Conservation (phyloP, 2,329 filamentous ascomycete species). For the Diaporthe humulicola region DNA sequence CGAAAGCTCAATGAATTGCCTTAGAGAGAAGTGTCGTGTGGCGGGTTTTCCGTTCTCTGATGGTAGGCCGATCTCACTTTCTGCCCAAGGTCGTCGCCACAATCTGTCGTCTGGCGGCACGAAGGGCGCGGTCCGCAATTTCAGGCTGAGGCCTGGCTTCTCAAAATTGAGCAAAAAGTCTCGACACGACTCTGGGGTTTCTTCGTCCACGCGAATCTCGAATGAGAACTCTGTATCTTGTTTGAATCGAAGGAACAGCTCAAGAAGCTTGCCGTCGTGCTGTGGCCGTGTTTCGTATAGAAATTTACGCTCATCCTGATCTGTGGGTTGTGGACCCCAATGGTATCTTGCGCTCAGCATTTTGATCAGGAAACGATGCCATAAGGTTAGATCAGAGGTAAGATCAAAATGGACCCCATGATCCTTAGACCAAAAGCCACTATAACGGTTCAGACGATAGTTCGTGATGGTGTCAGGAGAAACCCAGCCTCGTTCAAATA, state of each 20-base stretch:
- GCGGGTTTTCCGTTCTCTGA: neutral
- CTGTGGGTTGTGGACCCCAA: neutral
- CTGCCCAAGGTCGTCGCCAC: neutral
- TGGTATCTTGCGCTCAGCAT: neutral
- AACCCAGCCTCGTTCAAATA: neutral
- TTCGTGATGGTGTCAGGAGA: neutral
- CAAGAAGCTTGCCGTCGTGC: neutral
- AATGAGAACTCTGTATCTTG: neutral
- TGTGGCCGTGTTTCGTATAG: neutral
- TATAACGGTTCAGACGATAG: neutral
- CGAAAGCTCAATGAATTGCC: neutral
- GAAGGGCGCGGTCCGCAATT: accelerated
- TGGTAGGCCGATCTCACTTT: neutral
- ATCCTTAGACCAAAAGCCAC: too few species aligned
- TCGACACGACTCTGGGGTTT: accelerated
- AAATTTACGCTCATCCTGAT: too few species aligned
- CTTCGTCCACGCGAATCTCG: neutral
- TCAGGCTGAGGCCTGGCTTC: neutral
- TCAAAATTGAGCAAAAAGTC: neutral
- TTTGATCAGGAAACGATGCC: neutral
- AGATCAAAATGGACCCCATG: too few species aligned
- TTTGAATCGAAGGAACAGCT: neutral
- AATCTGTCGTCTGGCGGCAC: accelerated
- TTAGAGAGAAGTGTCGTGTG: neutral
- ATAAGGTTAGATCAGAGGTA: neutral